phyloP scores from a whole-genome alignment of 805 yeast genomes.

The Metschnikowia orientalis region DNA sequence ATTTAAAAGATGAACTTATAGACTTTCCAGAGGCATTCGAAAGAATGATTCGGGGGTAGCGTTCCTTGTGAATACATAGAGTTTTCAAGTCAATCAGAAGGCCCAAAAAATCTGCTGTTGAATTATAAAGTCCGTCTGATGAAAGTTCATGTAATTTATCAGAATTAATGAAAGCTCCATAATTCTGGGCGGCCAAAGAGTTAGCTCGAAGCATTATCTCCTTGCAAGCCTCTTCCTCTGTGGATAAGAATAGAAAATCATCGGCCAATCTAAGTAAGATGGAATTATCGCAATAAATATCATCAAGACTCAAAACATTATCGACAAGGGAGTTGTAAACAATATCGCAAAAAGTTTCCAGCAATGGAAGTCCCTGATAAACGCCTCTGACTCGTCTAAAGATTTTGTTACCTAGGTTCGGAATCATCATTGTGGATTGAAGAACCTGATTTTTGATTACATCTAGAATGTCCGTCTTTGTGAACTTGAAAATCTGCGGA shows the following conservation, averaged over 20 bases:
- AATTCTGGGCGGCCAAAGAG: conserved; percentile 20
- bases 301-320: conserved; percentile 19
- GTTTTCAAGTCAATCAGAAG: conserved; percentile 22
- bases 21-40: conserved; percentile 16
- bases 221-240: conserved; percentile 24
- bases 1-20: conserved; percentile 17
- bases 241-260: conserved; percentile 73
- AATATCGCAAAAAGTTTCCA: conserved; percentile 69
- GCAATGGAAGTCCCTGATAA: conserved; percentile 80
- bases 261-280: conserved; percentile 68
- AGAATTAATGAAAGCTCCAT: conserved; percentile 35
- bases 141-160: conserved; percentile 24
- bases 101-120: conserved; percentile 27
- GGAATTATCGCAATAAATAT: conserved; percentile 19
- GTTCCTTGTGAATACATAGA: conserved; percentile 18
- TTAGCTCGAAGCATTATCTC: conserved; percentile 17
- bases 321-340: conserved; percentile 61
- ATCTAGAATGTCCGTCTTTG: conserved; percentile 41
- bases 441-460: conserved; percentile 50
- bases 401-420: conserved; percentile 27
- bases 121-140: conserved; percentile 5
- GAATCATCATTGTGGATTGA: conserved; percentile 43
- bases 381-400: conserved; percentile 60
- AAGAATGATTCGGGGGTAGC: conserved; percentile 6
- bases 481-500: conserved; percentile 31